Evolutionary conservation across 495 filamentous ascomycete species (phyloP).

Genomic region (Thermochaetoides thermophila): DNA sequence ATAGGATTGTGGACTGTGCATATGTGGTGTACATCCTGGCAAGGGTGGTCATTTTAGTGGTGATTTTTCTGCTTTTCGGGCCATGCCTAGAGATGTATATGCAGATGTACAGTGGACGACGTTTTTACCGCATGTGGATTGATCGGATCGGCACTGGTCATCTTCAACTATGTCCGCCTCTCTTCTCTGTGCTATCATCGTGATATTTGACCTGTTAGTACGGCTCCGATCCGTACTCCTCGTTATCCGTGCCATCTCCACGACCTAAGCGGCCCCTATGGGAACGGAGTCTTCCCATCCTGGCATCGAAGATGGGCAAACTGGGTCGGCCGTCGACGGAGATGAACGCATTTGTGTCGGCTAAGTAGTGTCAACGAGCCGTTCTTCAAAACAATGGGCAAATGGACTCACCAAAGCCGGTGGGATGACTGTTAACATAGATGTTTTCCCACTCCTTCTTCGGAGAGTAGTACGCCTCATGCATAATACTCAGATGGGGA

Average conservation of each 20-base stretch:
- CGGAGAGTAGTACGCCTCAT: slow-evolving; percentile 4
- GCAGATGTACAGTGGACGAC: slow-evolving; percentile 4
- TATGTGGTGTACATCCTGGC: slow-evolving; percentile 7
- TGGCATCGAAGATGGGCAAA: slow-evolving; percentile 1
- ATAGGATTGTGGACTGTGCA: slow-evolving; percentile 2
- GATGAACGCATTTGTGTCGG: background rate
- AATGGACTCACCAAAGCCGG: slow-evolving; percentile 2
- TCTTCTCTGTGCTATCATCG: no score
- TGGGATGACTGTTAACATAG: slow-evolving; percentile 5
- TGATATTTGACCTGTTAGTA: background rate
- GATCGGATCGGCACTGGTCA: no score
- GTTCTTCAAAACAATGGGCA: no score
- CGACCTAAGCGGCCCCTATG: slow-evolving; percentile 3
- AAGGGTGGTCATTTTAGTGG: slow-evolving; percentile 3
- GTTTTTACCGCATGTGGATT: slow-evolving; percentile 6
- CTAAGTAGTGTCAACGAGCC: background rate
- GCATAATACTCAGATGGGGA: slow-evolving; percentile 8
- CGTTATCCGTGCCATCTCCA: slow-evolving; percentile 3
- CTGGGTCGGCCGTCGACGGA: background rate
- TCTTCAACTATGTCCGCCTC: no score
- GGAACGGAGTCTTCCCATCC: background rate
- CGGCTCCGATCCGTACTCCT: background rate
- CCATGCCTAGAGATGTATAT: slow-evolving; percentile 7
- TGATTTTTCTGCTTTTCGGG: slow-evolving; percentile 6
- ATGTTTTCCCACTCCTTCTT: slow-evolving; percentile 7